These are phyloP conservation scores for Calonectria ilicicola DNA, from an alignment of 2,329 filamentous ascomycete species.

Conservation along the genomic window DNA sequence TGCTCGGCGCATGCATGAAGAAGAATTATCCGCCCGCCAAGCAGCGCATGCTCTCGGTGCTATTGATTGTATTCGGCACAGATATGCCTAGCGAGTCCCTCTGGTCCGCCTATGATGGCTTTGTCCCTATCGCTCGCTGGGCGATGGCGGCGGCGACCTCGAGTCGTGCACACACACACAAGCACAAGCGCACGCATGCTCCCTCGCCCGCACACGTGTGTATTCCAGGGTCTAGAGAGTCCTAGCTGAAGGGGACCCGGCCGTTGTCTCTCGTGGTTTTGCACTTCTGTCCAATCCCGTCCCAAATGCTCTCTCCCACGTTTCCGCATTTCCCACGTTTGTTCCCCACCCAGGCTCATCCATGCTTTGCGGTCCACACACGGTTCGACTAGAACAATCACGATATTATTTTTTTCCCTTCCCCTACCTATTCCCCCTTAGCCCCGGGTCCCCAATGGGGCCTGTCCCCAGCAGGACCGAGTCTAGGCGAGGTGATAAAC, in stretches of 20 bases:
- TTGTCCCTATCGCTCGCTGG: constrained; percentile 5
- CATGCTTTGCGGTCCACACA: background rate
- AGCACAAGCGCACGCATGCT: background rate
- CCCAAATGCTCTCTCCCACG: background rate
- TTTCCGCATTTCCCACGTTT: constrained; percentile 20
- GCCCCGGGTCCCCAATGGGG: background rate
- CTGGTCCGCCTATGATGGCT: background rate
- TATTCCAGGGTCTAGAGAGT: background rate
- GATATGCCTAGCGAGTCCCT: background rate
- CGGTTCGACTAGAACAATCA: background rate
- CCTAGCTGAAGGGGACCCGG: background rate
- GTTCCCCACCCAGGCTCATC: background rate
- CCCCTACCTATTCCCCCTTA: background rate
- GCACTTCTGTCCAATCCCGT: constrained; percentile 1
- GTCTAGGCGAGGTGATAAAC: constrained; percentile 1
- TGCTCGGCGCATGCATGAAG: constrained; percentile 10
- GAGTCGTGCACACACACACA: background rate
- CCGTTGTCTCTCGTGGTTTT: background rate
- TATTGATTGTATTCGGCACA: background rate
- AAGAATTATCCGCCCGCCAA: constrained; percentile 13
- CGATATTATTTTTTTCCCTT: background rate
- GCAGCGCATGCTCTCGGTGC: background rate
- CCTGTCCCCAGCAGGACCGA: constrained; percentile 9
- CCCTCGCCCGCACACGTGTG: background rate
- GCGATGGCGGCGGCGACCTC: background rate